Conservation (phyloP, 495 filamentous ascomycete species). For the Penicillium herquei region DNA sequence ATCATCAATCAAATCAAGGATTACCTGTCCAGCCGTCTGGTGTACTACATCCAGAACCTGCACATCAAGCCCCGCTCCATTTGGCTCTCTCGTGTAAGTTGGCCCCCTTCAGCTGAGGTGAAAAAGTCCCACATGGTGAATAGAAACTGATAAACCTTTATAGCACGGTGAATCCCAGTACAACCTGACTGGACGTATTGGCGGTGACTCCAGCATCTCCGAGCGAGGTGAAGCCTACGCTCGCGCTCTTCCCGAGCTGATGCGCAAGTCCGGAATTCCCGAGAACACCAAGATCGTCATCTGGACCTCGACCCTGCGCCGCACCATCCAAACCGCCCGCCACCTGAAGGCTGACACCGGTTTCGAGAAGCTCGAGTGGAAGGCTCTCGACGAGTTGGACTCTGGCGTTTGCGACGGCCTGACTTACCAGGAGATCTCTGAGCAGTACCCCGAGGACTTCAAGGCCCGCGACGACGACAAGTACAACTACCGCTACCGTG, state of each 20-base stretch:
- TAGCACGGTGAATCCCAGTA: slow-evolving; percentile 93
- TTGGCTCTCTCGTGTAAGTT: slow-evolving; percentile 90
- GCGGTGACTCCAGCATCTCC: slow-evolving; percentile 86
- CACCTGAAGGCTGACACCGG: slow-evolving; percentile 62
- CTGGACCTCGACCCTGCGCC: slow-evolving; percentile 93
- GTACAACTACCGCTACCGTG: slow-evolving; percentile 97
- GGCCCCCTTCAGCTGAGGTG: no score
- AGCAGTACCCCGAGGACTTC: slow-evolving; percentile 91
- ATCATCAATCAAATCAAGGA: slow-evolving; percentile 97
- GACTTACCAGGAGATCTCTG: slow-evolving; percentile 90
- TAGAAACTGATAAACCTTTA: background rate
- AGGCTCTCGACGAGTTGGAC: slow-evolving; percentile 95
- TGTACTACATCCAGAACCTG: slow-evolving; percentile 97
- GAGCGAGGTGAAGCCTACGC: slow-evolving; percentile 87
- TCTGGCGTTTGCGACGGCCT: slow-evolving; percentile 94
- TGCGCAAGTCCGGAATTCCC: slow-evolving; percentile 73
- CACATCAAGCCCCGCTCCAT: slow-evolving; percentile 97
- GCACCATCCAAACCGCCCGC: slow-evolving; percentile 88
- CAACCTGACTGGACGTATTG: slow-evolving; percentile 85
- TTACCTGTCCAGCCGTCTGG: slow-evolving; percentile 91
- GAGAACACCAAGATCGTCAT: slow-evolving; percentile 81
- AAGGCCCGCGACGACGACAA: slow-evolving; percentile 93
- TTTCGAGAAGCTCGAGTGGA: slow-evolving; percentile 95
- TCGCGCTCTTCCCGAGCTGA: slow-evolving; percentile 71
- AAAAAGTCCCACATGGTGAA: no score